Percentiles rank a stretch among this genome's conserved stretches.
Conservation (phyloP, 805 yeast species). For the Myxozyma nipponensis region DNA sequence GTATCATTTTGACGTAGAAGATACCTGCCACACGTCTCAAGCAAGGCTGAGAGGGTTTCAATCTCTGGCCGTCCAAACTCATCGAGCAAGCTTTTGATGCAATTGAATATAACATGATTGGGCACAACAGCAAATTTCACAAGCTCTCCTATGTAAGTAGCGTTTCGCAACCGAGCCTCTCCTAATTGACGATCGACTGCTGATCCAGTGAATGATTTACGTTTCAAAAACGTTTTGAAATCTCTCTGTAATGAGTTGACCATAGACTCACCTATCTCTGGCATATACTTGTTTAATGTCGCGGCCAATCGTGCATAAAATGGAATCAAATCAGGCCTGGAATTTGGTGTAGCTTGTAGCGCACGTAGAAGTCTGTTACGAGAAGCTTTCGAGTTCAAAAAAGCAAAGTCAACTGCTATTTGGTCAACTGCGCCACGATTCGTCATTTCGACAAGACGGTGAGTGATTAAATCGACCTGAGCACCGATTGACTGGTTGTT, state of each 20-base stretch:
- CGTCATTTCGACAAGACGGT: slow-evolving; percentile 15
- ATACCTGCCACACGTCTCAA: slow-evolving; percentile 70
- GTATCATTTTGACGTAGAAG: slow-evolving; percentile 57
- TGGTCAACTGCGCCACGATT: slow-evolving; percentile 33
- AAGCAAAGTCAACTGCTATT: slow-evolving; percentile 35
- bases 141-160: slow-evolving; percentile 67
- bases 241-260: slow-evolving; percentile 49
- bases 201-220: neutral
- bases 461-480: slow-evolving; percentile 26
- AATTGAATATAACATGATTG: slow-evolving; percentile 66
- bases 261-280: slow-evolving; percentile 51
- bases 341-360: slow-evolving; percentile 47
- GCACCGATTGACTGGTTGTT: slow-evolving; percentile 25
- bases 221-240: slow-evolving; percentile 28
- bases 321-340: slow-evolving; percentile 35
- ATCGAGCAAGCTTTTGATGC: slow-evolving; percentile 57
- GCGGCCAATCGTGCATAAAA: slow-evolving; percentile 66
- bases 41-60: slow-evolving; percentile 63
- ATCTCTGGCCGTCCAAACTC: slow-evolving; percentile 55
- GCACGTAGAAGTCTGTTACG: slow-evolving; percentile 55
- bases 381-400: slow-evolving; percentile 69
- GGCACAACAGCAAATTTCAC: slow-evolving; percentile 74
- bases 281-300: slow-evolving; percentile 49
- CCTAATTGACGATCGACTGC: slow-evolving; percentile 13
- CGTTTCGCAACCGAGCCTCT: slow-evolving; percentile 33